Evolutionary conservation across 2,329 filamentous ascomycete genomes (phyloP), one percentile per base, ranked within the genome.

Genomic region (Aspergillus intermedius): DNA sequence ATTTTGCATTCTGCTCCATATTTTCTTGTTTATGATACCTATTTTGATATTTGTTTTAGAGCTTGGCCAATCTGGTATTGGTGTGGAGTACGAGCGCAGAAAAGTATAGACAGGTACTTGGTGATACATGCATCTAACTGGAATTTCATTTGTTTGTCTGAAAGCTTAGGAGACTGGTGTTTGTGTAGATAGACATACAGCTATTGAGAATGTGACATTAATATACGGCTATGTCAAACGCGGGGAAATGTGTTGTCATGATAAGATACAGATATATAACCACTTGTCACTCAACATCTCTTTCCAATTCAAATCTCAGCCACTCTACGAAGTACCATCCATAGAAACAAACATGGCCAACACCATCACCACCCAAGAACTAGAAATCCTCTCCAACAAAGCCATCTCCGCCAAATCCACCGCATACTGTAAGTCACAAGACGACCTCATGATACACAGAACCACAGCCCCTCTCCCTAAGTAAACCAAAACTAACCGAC

Each of bases 341-440:
- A n/a, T 34, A 45, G 21, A 30, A 32, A 12, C 32, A 25, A 58
- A 23, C 19, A 67, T 65, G 60, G 44, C 58, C 45, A 28, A 43
- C 28, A 37, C 52, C 63, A 74, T 95, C 40, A 82, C 80, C 8
- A 64, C 70, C 13, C 65, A 73, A 44, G 85, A 95, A 66, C 80
- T 95, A 64, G 66, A 75, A 50, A 73, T 75, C 39, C 79, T 95
- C 43, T 79, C 78, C 46, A 68, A 73, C 49, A 76, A 79, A 63
- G 83, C 85, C 56, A 75, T 80, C 46, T 81, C 81, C 5, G 89
- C 91, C 51, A 94, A 94, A 69, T 76, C 76, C 2, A 78, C 75
- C 47, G 90, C 91, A 32, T 95, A 97, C 74, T 95, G 90, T 80
- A 72, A 67, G 72, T 74, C 25, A 30, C 9, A 30, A 30, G 25